phyloP scores from a whole-genome alignment of 352 stramenopile genomes.

The Blastocystis sp. region DNA sequence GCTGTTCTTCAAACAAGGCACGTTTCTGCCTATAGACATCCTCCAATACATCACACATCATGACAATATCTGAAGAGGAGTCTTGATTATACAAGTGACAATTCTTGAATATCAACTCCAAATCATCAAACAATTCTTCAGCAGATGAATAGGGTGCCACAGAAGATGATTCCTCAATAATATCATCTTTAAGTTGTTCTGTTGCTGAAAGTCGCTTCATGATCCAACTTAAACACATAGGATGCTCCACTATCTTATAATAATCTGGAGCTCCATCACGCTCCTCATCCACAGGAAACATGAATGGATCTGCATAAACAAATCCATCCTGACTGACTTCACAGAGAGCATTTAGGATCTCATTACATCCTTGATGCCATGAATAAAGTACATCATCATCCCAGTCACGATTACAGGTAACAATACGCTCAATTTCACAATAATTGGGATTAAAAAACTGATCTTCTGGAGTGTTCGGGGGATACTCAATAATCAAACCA shows the following conservation, averaged over 20 bases:
- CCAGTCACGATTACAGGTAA: constrained; percentile 13
- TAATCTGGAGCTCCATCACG: constrained; percentile 62
- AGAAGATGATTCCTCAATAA: not conserved
- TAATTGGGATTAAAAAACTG: constrained; percentile 50
- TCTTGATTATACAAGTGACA: constrained; percentile 43
- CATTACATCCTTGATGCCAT: constrained; percentile 28
- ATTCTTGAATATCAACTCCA: constrained; percentile 31
- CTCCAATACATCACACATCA: constrained; percentile 37
- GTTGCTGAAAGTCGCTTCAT: constrained; percentile 15
- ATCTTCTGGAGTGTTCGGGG: constrained; percentile 18
- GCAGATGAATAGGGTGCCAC: not conserved
- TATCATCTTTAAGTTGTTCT: not conserved
- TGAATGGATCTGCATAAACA: constrained; percentile 56
- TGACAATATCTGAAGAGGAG: not conserved
- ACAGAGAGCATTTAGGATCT: constrained; percentile 24
- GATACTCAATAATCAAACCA: constrained; percentile 41
- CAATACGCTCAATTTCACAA: constrained; percentile 19
- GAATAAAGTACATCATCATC: not conserved
- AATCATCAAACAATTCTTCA: constrained; percentile 27
- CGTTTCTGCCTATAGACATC: constrained; percentile 6
- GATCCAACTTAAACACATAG: constrained; percentile 63
- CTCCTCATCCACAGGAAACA: constrained; percentile 62
- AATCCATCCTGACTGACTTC: not conserved
- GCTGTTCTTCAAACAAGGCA: not conserved
- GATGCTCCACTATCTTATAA: constrained; percentile 60